Base-by-base conservation (phyloP, 768 basidiomycete genomes). In the Mycena latifolia region DNA sequence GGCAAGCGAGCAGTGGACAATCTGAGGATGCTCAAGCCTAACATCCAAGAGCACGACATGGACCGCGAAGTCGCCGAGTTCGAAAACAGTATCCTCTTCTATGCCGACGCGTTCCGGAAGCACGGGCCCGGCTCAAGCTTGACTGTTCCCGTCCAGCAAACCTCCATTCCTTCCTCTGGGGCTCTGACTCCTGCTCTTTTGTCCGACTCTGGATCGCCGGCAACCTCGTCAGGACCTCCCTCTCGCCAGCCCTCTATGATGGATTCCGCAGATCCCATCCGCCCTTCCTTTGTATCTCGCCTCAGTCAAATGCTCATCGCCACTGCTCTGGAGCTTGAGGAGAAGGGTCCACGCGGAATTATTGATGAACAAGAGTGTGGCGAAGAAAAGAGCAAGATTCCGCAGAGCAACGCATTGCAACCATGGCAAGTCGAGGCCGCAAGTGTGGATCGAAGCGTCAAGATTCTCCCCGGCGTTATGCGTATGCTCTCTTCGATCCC, bases 1-100 rank as follows among this genome's bases (percentile, higher is more conserved):
- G 91, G 91, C 72, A 89, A 91, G 73, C 88, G 91, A 65, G 92
- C 91, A 14, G 82, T 90, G 72, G 91, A 92, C 80, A 93, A 92
- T 77, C 86, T 92, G 68, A 75, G 83, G 5, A 80, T 83, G 53
- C 88, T 88, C 80, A 88, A 86, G 72, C 88, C 89, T 0, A 74
- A 82, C 33, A 85, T 90, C 70, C 80, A 81, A 68, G 50, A 72
- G 24, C 81, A 88, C 75, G 84, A 89, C 75, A 85, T 90, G 81
- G 86, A 87, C 71, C 76, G 67, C 31, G 88, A 86, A 63, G 88
- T 90, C 3, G 78, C 82, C n/a, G 79, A 80, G 24, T 91, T 91
- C 67, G 90, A 92, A 74, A 80, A 87, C 69, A 83, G 81, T 62
- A 91, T 90, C 62, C 87, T 91, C 67, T 88, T 79, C 77, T 88